Evolutionary conservation across 2,329 filamentous ascomycete species (phyloP).

Genomic region (Lecanicillium sp.): DNA sequence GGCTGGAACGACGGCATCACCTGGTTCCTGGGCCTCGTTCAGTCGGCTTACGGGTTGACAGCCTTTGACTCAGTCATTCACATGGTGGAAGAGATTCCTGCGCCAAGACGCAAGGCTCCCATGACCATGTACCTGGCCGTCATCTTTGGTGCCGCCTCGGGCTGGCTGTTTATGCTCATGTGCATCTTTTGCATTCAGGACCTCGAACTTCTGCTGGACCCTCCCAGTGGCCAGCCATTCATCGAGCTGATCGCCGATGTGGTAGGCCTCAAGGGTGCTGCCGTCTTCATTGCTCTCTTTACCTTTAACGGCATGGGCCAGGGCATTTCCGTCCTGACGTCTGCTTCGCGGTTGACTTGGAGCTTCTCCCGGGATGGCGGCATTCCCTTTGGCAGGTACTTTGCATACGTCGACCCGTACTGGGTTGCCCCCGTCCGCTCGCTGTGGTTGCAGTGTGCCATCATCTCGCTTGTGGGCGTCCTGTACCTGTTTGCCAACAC

Average conservation of each 20-base stretch:
- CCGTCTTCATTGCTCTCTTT: conserved; percentile 41
- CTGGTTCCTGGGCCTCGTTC: conserved; percentile 51
- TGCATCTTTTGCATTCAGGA: conserved; percentile 44
- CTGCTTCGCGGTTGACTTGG: conserved; percentile 44
- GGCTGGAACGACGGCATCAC: conserved; percentile 48
- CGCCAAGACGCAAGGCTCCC: conserved; percentile 41
- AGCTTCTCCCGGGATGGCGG: conserved; percentile 48
- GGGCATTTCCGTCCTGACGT: conserved; percentile 42
- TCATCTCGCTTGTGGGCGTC: conserved; percentile 38
- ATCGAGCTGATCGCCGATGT: conserved; percentile 36
- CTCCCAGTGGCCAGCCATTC: conserved; percentile 35
- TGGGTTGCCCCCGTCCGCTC: conserved; percentile 47
- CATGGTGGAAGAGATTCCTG: conserved; percentile 49
- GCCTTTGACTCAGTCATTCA: conserved; percentile 53
- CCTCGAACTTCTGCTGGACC: conserved; percentile 31
- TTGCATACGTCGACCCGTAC: conserved; percentile 30
- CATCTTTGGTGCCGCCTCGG: conserved; percentile 37
- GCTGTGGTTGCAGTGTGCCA: conserved; percentile 42
- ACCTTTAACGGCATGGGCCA: conserved; percentile 49
- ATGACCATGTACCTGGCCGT: conserved; percentile 46
- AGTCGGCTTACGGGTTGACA: conserved; percentile 48
- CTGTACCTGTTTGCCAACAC: conserved; percentile 47
- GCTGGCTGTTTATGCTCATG: conserved; percentile 43
- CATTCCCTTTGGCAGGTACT: conserved; percentile 35
- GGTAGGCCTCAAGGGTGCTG: conserved; percentile 28